A percentile compares a stretch with the other conserved stretches of the same genome.
phyloP scores from a whole-genome alignment of 176 grass and related monocot species.

The Triticum turgidum region DNA sequence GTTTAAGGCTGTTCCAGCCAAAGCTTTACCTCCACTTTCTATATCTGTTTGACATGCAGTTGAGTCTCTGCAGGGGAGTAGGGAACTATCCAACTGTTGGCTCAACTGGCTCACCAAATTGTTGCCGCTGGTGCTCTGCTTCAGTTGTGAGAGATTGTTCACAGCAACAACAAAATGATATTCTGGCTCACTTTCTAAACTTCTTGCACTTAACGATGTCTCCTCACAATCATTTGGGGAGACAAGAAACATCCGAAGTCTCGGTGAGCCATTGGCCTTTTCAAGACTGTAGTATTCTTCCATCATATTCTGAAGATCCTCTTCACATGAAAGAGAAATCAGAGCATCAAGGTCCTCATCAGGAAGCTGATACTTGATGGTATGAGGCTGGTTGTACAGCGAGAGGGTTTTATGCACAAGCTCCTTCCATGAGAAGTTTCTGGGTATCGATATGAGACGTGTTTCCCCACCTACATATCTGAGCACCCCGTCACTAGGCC shows the following conservation, averaged over 20 bases:
- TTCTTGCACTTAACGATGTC: slow-evolving; percentile 33
- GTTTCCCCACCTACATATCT: slow-evolving; percentile 89
- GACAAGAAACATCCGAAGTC: slow-evolving; percentile 83
- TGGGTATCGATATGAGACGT: slow-evolving; percentile 65
- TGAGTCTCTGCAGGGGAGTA: slow-evolving; percentile 32
- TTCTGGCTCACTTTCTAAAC: slow-evolving; percentile 52
- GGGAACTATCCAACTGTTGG: slow-evolving; percentile 41
- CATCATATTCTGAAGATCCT: slow-evolving; percentile 99
- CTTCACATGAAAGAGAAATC: slow-evolving; percentile 83
- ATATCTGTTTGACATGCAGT: slow-evolving; percentile 36
- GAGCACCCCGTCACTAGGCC: slow-evolving; percentile 86
- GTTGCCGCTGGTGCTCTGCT: slow-evolving; percentile 57
- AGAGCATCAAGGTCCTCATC: slow-evolving; percentile 92
- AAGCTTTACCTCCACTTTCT: slow-evolving; percentile 21
- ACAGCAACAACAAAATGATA: slow-evolving; percentile 84
- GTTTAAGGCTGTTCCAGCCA: slow-evolving; percentile 20
- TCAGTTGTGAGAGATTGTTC: slow-evolving; percentile 69
- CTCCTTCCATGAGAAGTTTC: slow-evolving; percentile 60
- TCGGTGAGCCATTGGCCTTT: slow-evolving; percentile 54
- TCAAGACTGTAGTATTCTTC: slow-evolving; percentile 80
- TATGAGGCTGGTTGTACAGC: slow-evolving; percentile 79
- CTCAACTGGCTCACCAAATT: slow-evolving; percentile 56
- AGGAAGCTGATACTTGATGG: slow-evolving; percentile 95
- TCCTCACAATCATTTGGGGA: slow-evolving; percentile 66
- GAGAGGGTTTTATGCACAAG: slow-evolving; percentile 68